Base-by-base conservation (phyloP, 2,329 filamentous ascomycete species). In the Ophiostoma sp. region DNA sequence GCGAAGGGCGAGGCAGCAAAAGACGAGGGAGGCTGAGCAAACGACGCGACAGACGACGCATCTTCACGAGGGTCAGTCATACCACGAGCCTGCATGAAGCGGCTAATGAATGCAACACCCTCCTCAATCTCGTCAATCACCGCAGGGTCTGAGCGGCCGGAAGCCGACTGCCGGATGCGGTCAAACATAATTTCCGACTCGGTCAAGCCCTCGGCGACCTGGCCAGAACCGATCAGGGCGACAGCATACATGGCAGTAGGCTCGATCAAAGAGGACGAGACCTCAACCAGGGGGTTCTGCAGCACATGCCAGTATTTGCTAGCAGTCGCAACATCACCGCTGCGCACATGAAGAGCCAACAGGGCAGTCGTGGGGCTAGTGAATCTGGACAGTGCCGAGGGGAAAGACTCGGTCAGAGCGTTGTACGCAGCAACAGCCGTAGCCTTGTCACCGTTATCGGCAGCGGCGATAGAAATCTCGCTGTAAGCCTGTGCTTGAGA, bases 181-280 rank as follows among this genome's bases (percentile, higher is more conserved):
- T 89, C 84, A 79, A 97, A 96, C 92, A 97, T 96, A 76, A 89
- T 83, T 75, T 95, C 91, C 11, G 91, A 89, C 77, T 95, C 88
- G 15, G 85, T 83, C 71, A 98, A 80, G 67, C 90, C 95, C 76
- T 94, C 92, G n/a, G 90, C 88, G 67, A 94, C 86, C 76, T 93
- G 89, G 60, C 93, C 93, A 73, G 91, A 92, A 69, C 92, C 91
- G 77, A 98, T 90, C 79, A 98, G 84, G 67, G 93, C 92, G 71
- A 96, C 88, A 17, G 91, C 88, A 76, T 94, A 97, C 93, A 97
- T 97, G 71, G 92, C 87, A 15, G 93, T 90, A 33, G 93, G 91
- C 81, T 97, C 93, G 73, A 97, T 90, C 79, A 96, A 90, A 41
- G 88, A 83, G 69, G 84, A 78, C 15, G 86, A 85, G 44, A 87